A percentile compares a stretch with the other conserved stretches of the same genome.
Evolutionary conservation across 345 rosid genomes (phyloP).

Genomic region (Arabidopsis suecica): DNA sequence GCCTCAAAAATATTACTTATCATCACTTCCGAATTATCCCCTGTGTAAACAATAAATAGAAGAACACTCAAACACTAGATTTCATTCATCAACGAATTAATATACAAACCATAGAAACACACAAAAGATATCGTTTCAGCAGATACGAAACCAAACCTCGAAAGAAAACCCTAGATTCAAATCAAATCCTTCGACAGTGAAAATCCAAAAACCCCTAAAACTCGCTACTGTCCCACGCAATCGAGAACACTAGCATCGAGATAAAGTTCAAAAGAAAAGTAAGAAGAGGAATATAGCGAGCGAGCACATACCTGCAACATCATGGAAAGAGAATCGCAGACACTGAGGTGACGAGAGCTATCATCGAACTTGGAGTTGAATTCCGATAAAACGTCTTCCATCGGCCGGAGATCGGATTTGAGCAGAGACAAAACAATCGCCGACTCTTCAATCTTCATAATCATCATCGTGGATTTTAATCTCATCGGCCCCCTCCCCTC

Average conservation of each 20-base stretch:
- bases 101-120: background rate
- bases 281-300: background rate
- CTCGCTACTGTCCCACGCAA: constrained; percentile 3
- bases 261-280: background rate
- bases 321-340: constrained; percentile 64
- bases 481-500: too few relatives aligned
- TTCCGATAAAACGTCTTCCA: constrained; percentile 62
- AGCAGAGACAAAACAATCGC: constrained; percentile 51
- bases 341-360: constrained; percentile 49
- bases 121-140: background rate
- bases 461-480: constrained; percentile 39
- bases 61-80: background rate
- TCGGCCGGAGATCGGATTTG: constrained; percentile 58
- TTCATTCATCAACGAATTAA: constrained; percentile 16
- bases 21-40: background rate
- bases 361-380: constrained; percentile 58
- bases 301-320: constrained; percentile 58
- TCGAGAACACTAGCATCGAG: background rate
- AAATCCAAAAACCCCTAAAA: constrained; percentile 4
- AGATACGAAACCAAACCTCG: constrained; percentile 7
- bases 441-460: constrained; percentile 63
- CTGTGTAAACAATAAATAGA: constrained; percentile 1
- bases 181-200: constrained; percentile 4
- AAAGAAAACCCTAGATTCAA: constrained; percentile 36
- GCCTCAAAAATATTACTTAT: background rate